Percentiles rank a stretch among this genome's conserved stretches.
These are phyloP conservation scores for Aureobasidium sp. DNA, from an alignment of 2,329 filamentous ascomycete genomes.

Conservation along the genomic window DNA sequence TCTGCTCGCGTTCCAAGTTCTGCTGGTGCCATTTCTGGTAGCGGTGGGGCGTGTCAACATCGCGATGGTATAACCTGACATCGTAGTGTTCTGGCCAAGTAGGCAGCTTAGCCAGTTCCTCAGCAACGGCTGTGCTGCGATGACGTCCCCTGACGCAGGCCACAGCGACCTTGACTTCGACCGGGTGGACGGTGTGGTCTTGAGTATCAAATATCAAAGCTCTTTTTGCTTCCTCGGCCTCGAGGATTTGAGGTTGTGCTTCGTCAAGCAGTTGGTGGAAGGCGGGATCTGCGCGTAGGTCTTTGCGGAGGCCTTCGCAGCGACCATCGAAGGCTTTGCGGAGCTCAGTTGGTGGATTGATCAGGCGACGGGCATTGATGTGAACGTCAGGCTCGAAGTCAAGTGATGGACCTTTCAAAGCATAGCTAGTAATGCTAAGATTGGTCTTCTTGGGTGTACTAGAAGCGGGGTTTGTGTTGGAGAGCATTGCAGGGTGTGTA, in stretches of 20 bases:
- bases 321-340: constrained; percentile 5
- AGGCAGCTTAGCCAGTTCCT: neutral
- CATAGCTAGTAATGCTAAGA: neutral
- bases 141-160: neutral
- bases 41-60: neutral
- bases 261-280: neutral
- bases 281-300: neutral
- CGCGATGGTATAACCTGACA: neutral
- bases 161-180: constrained; percentile 8
- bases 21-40: constrained; percentile 1
- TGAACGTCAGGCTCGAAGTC: neutral
- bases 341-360: neutral
- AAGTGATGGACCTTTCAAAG: neutral
- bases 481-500: neutral
- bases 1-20: neutral
- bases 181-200: neutral
- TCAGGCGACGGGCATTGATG: neutral
- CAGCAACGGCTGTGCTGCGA: neutral
- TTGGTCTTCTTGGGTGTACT: neutral
- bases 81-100: neutral
- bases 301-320: neutral
- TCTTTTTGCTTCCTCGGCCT: neutral
- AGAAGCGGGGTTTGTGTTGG: neutral
- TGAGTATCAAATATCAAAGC: neutral
- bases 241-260: neutral